These are phyloP conservation scores for Oxyria digyna DNA, from an alignment of 148 eudicot genomes.

Conservation along the genomic window DNA sequence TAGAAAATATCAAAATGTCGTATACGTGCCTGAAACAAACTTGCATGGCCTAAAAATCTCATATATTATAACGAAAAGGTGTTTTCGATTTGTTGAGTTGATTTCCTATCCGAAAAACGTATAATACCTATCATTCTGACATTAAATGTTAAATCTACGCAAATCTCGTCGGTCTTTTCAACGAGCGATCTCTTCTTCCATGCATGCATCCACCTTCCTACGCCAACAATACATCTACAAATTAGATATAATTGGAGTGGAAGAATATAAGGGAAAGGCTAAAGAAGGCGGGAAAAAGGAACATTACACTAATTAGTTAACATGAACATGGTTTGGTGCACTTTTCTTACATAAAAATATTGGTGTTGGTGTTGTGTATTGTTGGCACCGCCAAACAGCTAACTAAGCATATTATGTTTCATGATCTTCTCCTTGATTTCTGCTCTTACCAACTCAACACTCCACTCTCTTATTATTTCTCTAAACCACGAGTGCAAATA, in stretches of 20 bases:
- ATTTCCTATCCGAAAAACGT: no score
- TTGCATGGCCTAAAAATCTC: no score
- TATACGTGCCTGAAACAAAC: no score
- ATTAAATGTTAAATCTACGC: no score
- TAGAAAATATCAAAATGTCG: no score
- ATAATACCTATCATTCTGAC: no score
- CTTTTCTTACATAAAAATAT: background rate
- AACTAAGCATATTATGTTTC: background rate
- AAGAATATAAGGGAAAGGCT: background rate
- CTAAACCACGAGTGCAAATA: background rate
- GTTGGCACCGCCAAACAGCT: conserved; percentile 1
- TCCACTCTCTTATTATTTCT: background rate
- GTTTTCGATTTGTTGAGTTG: no score
- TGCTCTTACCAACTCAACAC: background rate
- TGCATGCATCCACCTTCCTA: no score
- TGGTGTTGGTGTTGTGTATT: background rate
- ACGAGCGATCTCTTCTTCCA: no score
- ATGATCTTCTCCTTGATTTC: background rate
- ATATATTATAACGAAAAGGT: no score
- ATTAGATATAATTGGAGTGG: background rate
- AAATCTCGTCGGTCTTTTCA: no score
- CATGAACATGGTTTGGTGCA: background rate
- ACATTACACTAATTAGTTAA: background rate
- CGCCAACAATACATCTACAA: background rate
- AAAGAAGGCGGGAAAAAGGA: background rate